These are phyloP conservation scores for Plectosphaerella plurivora DNA, from an alignment of 2,329 filamentous ascomycete species.

Conservation along the genomic window DNA sequence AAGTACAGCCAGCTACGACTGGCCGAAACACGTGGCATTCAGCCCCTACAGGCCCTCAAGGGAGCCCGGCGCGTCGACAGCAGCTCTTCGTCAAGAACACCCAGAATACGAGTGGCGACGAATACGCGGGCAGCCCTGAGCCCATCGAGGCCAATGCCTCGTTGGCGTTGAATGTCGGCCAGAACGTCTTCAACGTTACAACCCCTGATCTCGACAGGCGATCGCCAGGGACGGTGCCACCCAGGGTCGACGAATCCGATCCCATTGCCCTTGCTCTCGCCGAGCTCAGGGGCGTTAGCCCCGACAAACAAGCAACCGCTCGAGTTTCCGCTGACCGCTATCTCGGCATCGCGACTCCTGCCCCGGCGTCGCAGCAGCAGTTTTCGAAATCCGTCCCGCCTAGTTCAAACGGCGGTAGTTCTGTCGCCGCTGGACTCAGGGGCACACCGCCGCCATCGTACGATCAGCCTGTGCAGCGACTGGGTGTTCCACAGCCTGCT, in stretches of 20 bases:
- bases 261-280: conserved; percentile 90
- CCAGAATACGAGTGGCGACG: conserved; percentile 32
- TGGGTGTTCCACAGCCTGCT: conserved; percentile 86
- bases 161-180: conserved; percentile 88
- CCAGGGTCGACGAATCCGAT: conserved; percentile 62
- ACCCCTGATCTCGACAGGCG: conserved; percentile 62
- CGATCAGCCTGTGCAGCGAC: conserved; percentile 68
- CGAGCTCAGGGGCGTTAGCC: conserved; percentile 78
- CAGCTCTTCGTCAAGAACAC: conserved; percentile 33
- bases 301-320: conserved; percentile 71
- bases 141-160: conserved; percentile 88
- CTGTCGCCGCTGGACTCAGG: conserved; percentile 53
- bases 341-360: conserved; percentile 86
- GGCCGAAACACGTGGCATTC: conserved; percentile 59
- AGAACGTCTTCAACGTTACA: conserved; percentile 92
- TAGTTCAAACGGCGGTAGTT: conserved; percentile 28
- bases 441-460: conserved; percentile 87
- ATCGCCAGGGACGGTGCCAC: conserved; percentile 27
- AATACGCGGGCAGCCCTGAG: conserved; percentile 62
- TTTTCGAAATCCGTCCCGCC: conserved; percentile 36
- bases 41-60: conserved; percentile 14
- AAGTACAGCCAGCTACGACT: conserved; percentile 37
- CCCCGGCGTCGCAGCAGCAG: conserved; percentile 41
- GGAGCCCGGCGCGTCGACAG: conserved; percentile 29
- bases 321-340: conserved; percentile 96